Evolutionary conservation across 2,329 filamentous ascomycete genomes (phyloP), one percentile per base, ranked within the genome.

Genomic region (Penicillium sp.): DNA sequence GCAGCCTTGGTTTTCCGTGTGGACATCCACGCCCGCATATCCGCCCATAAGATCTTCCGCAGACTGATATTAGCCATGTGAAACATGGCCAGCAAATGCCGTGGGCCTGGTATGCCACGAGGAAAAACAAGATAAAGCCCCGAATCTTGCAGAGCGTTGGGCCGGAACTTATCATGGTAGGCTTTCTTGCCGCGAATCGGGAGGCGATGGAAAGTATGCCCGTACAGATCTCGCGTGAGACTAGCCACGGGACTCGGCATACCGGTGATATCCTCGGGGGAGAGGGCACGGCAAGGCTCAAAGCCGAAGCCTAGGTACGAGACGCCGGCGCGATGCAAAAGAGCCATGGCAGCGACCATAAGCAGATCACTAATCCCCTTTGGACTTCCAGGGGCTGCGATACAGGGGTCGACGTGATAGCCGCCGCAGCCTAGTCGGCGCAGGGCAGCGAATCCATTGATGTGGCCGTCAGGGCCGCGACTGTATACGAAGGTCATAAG

Each of bases 401-500:
- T 65, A 47, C 62, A 72, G 0, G 71, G 72, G 40, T 74, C 72
- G n/a, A 74, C 49, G 46, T 74, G 72, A 47, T 72, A 74, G 12
- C 71, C 72, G 13, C 66, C 62, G 4, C 63, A 61, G 23, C 70
- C 68, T 9, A 74, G 58, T 15, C 60, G 65, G 8, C 72, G 65
- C 2, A 74, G 58, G 1, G 67, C 72, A 0, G 71, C 70, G 38
- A 74, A 72, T 0, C 71, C 71, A 42, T 68, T 69, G 7, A 66
- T 58, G 0, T 18, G 42, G 0, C 66, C 66, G 18, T 63, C 56
- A 1, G 61, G 50, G 8, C 58, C 61, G 23, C 61, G 63, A 1
- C 68, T 66, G 46, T 74, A 74, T 15, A 74, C 62, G 55, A 71
- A 74, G 3, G 63, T 70, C 71, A 73, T 73, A 0, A 73, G 58